These are phyloP conservation scores for Mortierella sp. DNA, from an alignment of 371 early-diverging fungal species.

Conservation along the genomic window DNA sequence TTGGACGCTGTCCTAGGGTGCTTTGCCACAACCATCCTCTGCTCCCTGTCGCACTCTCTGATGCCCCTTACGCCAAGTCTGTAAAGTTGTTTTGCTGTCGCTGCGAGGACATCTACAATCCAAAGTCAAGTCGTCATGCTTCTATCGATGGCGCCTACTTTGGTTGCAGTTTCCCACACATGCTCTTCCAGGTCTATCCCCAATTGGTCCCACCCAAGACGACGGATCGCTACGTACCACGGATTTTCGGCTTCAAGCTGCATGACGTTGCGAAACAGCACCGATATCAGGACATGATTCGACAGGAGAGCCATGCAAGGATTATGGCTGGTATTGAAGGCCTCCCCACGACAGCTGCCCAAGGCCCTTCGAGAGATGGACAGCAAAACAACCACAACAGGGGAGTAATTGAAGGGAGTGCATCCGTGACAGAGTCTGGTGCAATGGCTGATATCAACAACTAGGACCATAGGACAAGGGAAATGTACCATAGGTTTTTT, in stretches of 20 bases:
- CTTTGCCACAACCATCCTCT: conserved; percentile 87
- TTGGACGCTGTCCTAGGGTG: conserved; percentile 96
- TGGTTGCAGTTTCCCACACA: conserved; percentile 97
- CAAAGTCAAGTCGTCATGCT: conserved; percentile 83
- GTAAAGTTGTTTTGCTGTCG: conserved; percentile 94
- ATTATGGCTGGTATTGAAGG: conserved; percentile 55
- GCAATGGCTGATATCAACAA: conserved; percentile 50
- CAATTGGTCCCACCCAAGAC: conserved; percentile 78
- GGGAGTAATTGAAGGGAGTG: conserved; percentile 19
- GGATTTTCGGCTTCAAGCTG: conserved; percentile 96
- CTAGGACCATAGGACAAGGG: neutral
- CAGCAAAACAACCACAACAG: conserved; percentile 43
- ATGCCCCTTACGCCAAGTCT: conserved; percentile 81
- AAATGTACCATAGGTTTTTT: too few species aligned
- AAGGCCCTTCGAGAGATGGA: conserved; percentile 30
- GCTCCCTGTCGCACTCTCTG: conserved; percentile 92
- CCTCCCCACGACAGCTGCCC: conserved; percentile 43
- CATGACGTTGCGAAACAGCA: conserved; percentile 88
- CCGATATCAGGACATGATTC: conserved; percentile 86
- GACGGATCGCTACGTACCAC: conserved; percentile 87
- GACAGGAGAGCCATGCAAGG: conserved; percentile 69
- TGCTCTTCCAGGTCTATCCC: conserved; percentile 94
- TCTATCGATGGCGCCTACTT: conserved; percentile 97
- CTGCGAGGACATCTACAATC: conserved; percentile 96
- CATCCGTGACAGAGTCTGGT: conserved; percentile 40